Percentiles rank a stretch among this genome's conserved stretches.
These are phyloP conservation scores for Diaporthe australafricana DNA, from an alignment of 2,329 filamentous ascomycete genomes.

Conservation along the genomic window DNA sequence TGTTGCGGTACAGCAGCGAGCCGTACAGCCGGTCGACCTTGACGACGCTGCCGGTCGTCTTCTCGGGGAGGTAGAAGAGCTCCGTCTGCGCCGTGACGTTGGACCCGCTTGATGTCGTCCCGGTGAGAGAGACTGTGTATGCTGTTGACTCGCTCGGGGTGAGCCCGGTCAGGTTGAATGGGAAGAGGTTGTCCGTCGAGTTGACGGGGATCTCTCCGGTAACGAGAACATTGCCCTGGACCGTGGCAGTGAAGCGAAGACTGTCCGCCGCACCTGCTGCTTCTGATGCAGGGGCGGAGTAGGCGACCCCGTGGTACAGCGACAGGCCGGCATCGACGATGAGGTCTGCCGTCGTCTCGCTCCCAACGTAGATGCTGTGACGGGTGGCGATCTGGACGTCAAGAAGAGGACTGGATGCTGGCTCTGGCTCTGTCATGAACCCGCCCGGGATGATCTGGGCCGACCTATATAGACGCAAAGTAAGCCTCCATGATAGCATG, in stretches of 20 bases:
- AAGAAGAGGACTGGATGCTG: slow-evolving; percentile 46
- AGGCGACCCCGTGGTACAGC: slow-evolving; percentile 52
- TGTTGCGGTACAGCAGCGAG: slow-evolving; percentile 53
- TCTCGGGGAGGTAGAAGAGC: slow-evolving; percentile 57
- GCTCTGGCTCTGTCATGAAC: slow-evolving; percentile 19
- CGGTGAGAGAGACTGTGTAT: slow-evolving; percentile 54
- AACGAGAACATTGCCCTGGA: slow-evolving; percentile 47
- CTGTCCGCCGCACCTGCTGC: slow-evolving; percentile 41
- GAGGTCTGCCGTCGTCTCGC: slow-evolving; percentile 54
- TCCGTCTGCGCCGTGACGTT: slow-evolving; percentile 52
- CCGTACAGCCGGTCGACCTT: slow-evolving; percentile 59
- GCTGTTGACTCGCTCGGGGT: slow-evolving; percentile 48
- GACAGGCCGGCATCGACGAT: slow-evolving; percentile 57
- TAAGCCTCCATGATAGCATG: slow-evolving; percentile 43
- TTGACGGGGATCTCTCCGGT: slow-evolving; percentile 49
- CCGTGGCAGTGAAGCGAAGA: slow-evolving; percentile 52
- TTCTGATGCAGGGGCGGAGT: slow-evolving; percentile 44
- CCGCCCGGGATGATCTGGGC: slow-evolving; percentile 34
- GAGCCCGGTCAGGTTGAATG: slow-evolving; percentile 51
- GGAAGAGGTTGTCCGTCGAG: slow-evolving; percentile 49
- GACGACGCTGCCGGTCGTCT: slow-evolving; percentile 55
- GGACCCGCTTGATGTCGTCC: slow-evolving; percentile 46
- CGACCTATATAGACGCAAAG: slow-evolving; percentile 7
- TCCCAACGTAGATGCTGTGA: slow-evolving; percentile 59
- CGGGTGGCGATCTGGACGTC: slow-evolving; percentile 58